These are phyloP conservation scores for Tuber aestivum DNA, from an alignment of 495 filamentous ascomycete species.

Conservation along the genomic window DNA sequence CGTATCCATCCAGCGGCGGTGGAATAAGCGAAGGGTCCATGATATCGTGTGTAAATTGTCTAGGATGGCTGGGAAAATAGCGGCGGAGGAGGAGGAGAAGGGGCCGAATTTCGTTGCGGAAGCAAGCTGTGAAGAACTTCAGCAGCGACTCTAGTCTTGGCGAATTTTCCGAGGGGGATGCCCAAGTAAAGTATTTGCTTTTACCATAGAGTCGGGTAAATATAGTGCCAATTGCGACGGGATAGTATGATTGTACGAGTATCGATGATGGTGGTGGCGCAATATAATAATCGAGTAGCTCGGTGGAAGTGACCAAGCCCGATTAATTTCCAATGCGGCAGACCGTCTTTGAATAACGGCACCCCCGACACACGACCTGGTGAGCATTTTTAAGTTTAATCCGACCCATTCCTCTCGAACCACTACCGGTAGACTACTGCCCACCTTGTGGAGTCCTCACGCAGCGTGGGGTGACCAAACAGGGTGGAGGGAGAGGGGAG, in stretches of 20 bases:
- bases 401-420: not conserved
- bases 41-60: not conserved
- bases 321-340: slow-evolving; percentile 1
- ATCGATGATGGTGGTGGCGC: not conserved
- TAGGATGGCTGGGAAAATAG: not conserved
- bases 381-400: not conserved
- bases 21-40: slow-evolving; percentile 25
- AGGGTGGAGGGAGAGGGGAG: not conserved
- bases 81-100: not conserved
- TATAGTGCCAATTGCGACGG: not conserved
- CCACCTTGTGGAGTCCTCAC: not conserved
- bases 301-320: not conserved
- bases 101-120: not conserved
- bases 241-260: not conserved
- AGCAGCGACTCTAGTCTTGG: slow-evolving; percentile 31
- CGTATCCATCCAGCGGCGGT: slow-evolving; percentile 28
- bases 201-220: not conserved
- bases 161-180: not conserved
- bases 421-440: not conserved
- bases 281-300: not conserved
- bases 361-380: not conserved
- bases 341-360: not conserved
- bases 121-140: slow-evolving; percentile 5
- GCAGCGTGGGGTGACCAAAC: not conserved
- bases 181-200: too few relatives aligned